Evolutionary conservation across 257 asterid genomes (phyloP), one percentile per base, ranked within the genome.

Genomic region (Nicotiana otophora): DNA sequence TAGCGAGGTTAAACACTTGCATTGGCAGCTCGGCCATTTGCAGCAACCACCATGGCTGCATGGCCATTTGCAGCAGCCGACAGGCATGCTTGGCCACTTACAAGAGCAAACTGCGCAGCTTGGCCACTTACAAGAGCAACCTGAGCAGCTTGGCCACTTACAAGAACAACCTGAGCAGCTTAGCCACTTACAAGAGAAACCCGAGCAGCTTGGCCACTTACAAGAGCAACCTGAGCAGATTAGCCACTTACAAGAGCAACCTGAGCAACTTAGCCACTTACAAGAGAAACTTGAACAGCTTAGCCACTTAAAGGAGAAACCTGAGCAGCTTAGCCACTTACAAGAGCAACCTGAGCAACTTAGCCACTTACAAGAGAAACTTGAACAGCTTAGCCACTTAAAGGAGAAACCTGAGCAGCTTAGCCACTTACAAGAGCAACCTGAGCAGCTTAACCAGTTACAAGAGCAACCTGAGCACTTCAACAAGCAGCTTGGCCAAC

Each of bases 391-490:
- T 53, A 53, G 17, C 58, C 58, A 53, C 58, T 53, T 14, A 11
- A 48, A 48, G 4, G 54, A 48, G 54, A 9, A 48, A 48, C 54
- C 54, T 48, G 54, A 9, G 14, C 54, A 48, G 54, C 54, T 48
- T 48, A 48, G 54, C 54, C 54, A 48, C 54, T 48, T 48, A 9
- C 11, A 48, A 48, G 54, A 26, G 36, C 15, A 63, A 63, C 69
- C 17, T 12, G 69, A 33, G n/a, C 78, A 70, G 77, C 57, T 69
- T 69, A 69, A 39, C 77, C 77, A 69, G 16, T 39, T 69, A 46
- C 23, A 74, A 15, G 80, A 74, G 80, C 80, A 74, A 26, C 80
- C 62, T 14, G 79, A 74, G 79, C 79, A 74, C 61, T 74, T 74
- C 60, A 74, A 48, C 9, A 42, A 48, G 80, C 42, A 74, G 63